These are phyloP conservation scores for Fagopyrum homotropicum DNA, from an alignment of 148 eudicot genomes.

Conservation along the genomic window DNA sequence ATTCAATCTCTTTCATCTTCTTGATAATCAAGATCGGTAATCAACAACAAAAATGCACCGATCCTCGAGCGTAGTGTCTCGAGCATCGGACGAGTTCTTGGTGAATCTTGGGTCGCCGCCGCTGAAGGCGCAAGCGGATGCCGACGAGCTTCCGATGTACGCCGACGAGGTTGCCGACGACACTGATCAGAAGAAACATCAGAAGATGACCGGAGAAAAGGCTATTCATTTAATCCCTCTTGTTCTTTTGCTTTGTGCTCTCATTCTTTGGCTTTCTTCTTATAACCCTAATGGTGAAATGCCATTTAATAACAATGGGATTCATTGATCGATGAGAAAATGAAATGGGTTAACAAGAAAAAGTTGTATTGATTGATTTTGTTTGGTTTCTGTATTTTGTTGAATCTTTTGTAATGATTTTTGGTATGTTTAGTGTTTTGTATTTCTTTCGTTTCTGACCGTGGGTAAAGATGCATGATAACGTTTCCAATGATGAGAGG, in stretches of 20 bases:
- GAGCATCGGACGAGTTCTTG: conserved; percentile 32
- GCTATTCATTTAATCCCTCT: conserved; percentile 49
- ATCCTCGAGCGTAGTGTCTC: conserved; percentile 21
- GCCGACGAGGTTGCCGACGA: conserved; percentile 10
- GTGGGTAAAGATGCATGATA: too few relatives aligned
- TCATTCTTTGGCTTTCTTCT: conserved; percentile 49
- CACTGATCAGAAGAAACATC: conserved; percentile 24
- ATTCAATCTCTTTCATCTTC: not conserved
- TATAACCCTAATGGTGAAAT: not conserved
- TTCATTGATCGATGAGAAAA: not conserved
- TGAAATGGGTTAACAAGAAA: not conserved
- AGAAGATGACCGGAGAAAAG: conserved; percentile 22
- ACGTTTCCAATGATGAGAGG: too few relatives aligned
- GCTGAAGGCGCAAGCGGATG: not conserved
- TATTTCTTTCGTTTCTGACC: too few relatives aligned
- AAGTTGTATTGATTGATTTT: not conserved
- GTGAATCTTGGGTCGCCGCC: conserved; percentile 12
- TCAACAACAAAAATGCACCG: conserved; percentile 26
- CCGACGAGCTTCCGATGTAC: not conserved
- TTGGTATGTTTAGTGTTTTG: not conserved
- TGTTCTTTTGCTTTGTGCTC: conserved; percentile 33
- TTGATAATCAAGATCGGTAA: not conserved
- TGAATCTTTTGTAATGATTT: not conserved
- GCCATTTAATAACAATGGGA: not conserved
- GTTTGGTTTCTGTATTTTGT: not conserved